Evolutionary conservation across 768 basidiomycete species (phyloP), one percentile per base, ranked within the genome.

Genomic region (Termitomyces sp.): DNA sequence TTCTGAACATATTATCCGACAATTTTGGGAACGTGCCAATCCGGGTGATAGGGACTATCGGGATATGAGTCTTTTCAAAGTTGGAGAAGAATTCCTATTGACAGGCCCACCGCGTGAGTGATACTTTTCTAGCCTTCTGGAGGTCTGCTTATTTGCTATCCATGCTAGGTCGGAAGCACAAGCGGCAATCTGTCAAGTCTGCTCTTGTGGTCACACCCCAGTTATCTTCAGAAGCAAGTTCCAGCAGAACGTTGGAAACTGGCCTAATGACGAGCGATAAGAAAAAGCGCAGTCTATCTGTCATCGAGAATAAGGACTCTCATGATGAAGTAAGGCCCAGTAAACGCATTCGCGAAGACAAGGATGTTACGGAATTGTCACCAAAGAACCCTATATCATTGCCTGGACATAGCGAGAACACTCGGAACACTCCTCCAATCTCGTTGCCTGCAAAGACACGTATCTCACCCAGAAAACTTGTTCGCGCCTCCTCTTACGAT

Each of bases 51-150:
- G 86, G 56, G 83, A 87, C 58, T 68, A 73, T 46, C 64, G 72
- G 1, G 72, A 84, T 59, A 60, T 84, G 50, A 67, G 66, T 21
- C 66, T 71, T 17, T 89, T 88, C 72, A 71, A 72, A 43, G 69
- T 64, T 19, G 81, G 80, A 52, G 86, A 89, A 57, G 74, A 75
- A 42, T 72, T 88, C 50, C 59, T 78, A 30, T 77, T 78, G 17
- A 69, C 75, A 21, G 85, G 86, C 0, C 85, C 85, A 46, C 85
- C 85, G 50, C 77, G 85, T 86, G 40, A 37, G 72, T 58, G 68
- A 53, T 17, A 17, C 23, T 19, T 14, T 56, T 47, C 3, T 51
- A 17, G 3, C 12, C 6, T 30, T 45, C 23, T 33, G 8, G 35
- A 46, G 26, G 21, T 3, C 14, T 23, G 53, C 53, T 64, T 10